Evolutionary conservation across 2,329 filamentous ascomycete species (phyloP).

Genomic region (Colletotrichum paranaense): DNA sequence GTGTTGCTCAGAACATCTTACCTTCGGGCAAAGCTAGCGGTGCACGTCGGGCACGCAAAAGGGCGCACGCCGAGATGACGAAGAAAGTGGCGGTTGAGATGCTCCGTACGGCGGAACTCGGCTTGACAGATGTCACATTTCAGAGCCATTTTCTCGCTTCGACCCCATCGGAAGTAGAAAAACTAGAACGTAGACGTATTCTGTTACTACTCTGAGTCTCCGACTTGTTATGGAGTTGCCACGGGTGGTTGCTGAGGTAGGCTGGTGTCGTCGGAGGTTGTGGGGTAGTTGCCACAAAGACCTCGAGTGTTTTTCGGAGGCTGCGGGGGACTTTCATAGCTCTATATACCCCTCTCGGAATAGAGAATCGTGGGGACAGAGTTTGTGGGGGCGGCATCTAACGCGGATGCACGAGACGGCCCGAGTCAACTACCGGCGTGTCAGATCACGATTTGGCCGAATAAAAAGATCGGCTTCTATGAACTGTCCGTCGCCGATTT

Average conservation of each 20-base stretch:
- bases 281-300: not conserved
- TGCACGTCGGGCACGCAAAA: conserved; percentile 3
- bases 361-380: too few relatives aligned
- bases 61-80: conserved; percentile 12
- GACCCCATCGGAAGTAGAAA: not conserved
- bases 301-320: not conserved
- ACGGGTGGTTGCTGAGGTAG: not conserved
- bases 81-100: conserved; percentile 13
- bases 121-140: conserved; percentile 14
- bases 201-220: not conserved
- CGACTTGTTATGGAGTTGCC: not conserved
- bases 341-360: not conserved
- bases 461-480: too few relatives aligned
- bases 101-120: conserved; percentile 19
- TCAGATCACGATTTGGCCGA: too few relatives aligned
- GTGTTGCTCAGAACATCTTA: not conserved
- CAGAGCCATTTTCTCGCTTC: not conserved
- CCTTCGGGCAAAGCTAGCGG: conserved; percentile 3
- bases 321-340: not conserved
- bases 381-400: too few relatives aligned
- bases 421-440: too few relatives aligned
- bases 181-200: not conserved
- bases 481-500: too few relatives aligned
- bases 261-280: not conserved
- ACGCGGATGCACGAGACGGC: too few relatives aligned